A percentile compares a stretch with the other conserved stretches of the same genome.
Evolutionary conservation across 2,329 filamentous ascomycete genomes (phyloP).

Genomic region (Penicillium digitatum): DNA sequence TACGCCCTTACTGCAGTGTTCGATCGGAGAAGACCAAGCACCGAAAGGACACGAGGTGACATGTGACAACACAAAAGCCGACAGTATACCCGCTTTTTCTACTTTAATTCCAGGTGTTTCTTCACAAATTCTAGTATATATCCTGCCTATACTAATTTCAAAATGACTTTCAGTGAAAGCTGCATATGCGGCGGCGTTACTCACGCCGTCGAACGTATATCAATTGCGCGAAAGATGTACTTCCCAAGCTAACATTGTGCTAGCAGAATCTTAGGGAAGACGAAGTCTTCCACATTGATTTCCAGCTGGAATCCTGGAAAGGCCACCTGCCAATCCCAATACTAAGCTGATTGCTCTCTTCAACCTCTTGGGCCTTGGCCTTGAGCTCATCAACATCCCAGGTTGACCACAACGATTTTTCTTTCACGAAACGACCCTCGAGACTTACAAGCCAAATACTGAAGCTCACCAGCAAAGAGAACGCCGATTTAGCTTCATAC

Average conservation of each 20-base stretch:
- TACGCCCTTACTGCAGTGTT: neutral
- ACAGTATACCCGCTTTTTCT: neutral
- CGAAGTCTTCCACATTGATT: neutral
- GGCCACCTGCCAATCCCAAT: neutral
- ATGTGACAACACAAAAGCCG: conserved; percentile 3
- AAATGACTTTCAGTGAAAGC: conserved; percentile 31
- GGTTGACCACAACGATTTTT: neutral
- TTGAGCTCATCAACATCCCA: neutral
- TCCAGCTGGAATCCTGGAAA: neutral
- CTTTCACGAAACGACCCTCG: neutral
- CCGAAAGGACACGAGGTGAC: neutral
- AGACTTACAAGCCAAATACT: neutral
- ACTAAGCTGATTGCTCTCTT: neutral
- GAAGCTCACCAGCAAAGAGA: neutral
- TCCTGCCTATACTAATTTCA: neutral
- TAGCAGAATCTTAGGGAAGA: neutral
- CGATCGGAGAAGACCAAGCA: conserved; percentile 10
- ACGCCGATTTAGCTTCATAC: neutral
- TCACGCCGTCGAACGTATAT: conserved; percentile 29
- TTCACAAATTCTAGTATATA: neutral
- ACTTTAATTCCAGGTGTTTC: conserved; percentile 20
- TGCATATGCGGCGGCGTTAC: conserved; percentile 35
- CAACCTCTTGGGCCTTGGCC: neutral
- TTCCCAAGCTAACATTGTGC: neutral
- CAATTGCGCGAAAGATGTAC: neutral